Evolutionary conservation across 2,329 filamentous ascomycete species (phyloP).

Genomic region (Pseudogymnoascus sp.): DNA sequence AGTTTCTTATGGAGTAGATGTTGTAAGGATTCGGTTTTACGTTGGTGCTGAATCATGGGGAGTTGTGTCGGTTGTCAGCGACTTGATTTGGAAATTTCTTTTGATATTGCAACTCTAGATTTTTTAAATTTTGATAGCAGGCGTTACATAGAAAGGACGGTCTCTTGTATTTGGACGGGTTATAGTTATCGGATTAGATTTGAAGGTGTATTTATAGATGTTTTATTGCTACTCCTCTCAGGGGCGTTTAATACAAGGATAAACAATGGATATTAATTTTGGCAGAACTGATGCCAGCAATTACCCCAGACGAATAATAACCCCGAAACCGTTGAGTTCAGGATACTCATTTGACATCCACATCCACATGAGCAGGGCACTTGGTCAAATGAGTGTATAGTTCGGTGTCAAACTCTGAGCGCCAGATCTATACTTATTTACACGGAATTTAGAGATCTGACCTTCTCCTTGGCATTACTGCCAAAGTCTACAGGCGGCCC

Average conservation of each 20-base stretch:
- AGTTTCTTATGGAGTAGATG: constrained; percentile 46
- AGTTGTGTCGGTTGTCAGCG: not conserved
- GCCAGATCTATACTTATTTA: not conserved
- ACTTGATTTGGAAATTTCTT: not conserved
- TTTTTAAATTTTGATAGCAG: not conserved
- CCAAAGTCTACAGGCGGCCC: constrained; percentile 20
- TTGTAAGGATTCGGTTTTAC: not conserved
- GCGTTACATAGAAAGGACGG: not conserved
- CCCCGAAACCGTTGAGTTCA: not conserved
- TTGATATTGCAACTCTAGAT: not conserved
- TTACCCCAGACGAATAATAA: not conserved
- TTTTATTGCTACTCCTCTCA: not conserved
- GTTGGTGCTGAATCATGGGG: not conserved
- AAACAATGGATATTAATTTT: not conserved
- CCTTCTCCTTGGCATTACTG: constrained; percentile 18
- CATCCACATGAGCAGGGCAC: not conserved
- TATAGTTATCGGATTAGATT: not conserved
- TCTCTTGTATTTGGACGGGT: not conserved
- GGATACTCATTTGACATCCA: not conserved
- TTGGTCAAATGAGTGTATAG: not conserved
- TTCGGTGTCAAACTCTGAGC: not conserved
- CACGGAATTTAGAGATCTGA: constrained; percentile 16
- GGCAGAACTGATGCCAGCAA: not conserved
- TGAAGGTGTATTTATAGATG: not conserved
- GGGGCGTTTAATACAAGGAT: not conserved